Conservation (phyloP, 148 eudicot genomes). For the Arctostaphylos glauca region DNA sequence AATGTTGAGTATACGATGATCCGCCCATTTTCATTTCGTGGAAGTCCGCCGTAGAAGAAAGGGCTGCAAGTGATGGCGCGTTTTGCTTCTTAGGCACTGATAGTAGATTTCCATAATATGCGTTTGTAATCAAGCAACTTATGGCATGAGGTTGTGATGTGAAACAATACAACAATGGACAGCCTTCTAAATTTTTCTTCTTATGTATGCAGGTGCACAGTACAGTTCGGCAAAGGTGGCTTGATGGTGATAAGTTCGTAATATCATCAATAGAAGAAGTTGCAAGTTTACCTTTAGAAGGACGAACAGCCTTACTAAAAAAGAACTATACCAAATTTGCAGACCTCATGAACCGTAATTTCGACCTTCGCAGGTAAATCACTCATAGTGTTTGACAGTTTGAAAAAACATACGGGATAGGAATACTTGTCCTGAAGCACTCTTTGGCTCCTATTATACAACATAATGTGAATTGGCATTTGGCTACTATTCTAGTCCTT, state of each 20-base stretch:
- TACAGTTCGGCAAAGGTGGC: slow-evolving; percentile 80
- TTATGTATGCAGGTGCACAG: slow-evolving; percentile 66
- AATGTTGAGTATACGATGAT: too few species aligned
- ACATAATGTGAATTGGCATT: not conserved
- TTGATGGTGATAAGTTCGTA: slow-evolving; percentile 73
- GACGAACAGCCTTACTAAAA: slow-evolving; percentile 52
- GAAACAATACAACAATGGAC: not conserved
- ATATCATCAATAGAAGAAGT: slow-evolving; percentile 71
- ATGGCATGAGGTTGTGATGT: slow-evolving; percentile 4
- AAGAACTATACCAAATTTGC: slow-evolving; percentile 68
- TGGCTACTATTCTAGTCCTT: not conserved
- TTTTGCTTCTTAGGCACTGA: not conserved
- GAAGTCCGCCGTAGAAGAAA: too few species aligned
- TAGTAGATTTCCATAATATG: not conserved
- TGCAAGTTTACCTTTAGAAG: slow-evolving; percentile 68
- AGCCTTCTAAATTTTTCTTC: not conserved
- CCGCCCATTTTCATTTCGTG: too few species aligned
- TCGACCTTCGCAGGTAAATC: slow-evolving; percentile 69
- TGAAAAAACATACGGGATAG: not conserved
- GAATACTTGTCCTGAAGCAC: not conserved
- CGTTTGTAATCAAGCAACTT: not conserved
- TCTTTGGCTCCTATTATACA: not conserved
- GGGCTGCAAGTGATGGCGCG: too few species aligned
- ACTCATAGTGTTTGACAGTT: not conserved
- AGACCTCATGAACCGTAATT: slow-evolving; percentile 76